Evolutionary conservation across 2,329 filamentous ascomycete species (phyloP).

Genomic region (Phyllosticta citriasiana): DNA sequence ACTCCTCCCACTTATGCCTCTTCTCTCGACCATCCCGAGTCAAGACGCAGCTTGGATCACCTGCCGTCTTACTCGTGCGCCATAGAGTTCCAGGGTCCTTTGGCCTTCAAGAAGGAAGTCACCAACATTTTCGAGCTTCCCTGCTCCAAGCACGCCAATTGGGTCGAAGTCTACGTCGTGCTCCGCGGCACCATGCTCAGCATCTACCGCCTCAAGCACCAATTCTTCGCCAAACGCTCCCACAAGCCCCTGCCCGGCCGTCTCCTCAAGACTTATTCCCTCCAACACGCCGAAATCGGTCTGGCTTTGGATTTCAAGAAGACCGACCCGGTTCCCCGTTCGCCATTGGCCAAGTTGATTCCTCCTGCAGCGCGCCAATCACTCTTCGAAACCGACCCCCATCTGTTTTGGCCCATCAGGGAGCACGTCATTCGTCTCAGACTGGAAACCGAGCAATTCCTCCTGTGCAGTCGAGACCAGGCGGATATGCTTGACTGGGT

Average conservation of each 20-base stretch:
- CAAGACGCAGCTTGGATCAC: conserved; percentile 14
- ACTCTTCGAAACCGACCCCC: conserved; percentile 36
- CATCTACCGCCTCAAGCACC: conserved; percentile 50
- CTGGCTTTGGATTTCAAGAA: conserved; percentile 65
- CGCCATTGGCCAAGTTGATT: conserved; percentile 36
- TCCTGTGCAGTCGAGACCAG: conserved; percentile 56
- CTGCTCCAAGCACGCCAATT: conserved; percentile 49
- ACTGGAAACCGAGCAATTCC: conserved; percentile 63
- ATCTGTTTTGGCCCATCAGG: conserved; percentile 34
- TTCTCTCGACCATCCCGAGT: background rate
- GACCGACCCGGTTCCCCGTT: conserved; percentile 34
- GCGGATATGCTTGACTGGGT: conserved; percentile 60
- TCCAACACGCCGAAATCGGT: conserved; percentile 66
- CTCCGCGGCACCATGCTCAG: conserved; percentile 60
- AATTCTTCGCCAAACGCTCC: conserved; percentile 19
- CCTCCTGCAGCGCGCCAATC: conserved; percentile 29
- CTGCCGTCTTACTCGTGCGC: conserved; percentile 27
- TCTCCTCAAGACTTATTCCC: conserved; percentile 57
- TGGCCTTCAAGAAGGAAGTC: conserved; percentile 55
- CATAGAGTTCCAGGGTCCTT: conserved; percentile 21
- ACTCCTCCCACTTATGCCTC: conserved; percentile 24
- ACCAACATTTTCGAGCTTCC: conserved; percentile 50
- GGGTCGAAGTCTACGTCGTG: conserved; percentile 53
- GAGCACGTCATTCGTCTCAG: conserved; percentile 61
- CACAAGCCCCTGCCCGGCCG: conserved; percentile 42